Evolutionary conservation across 495 filamentous ascomycete species (phyloP), one percentile per base, ranked within the genome.

Genomic region (Massariosphaeria phaeospora): DNA sequence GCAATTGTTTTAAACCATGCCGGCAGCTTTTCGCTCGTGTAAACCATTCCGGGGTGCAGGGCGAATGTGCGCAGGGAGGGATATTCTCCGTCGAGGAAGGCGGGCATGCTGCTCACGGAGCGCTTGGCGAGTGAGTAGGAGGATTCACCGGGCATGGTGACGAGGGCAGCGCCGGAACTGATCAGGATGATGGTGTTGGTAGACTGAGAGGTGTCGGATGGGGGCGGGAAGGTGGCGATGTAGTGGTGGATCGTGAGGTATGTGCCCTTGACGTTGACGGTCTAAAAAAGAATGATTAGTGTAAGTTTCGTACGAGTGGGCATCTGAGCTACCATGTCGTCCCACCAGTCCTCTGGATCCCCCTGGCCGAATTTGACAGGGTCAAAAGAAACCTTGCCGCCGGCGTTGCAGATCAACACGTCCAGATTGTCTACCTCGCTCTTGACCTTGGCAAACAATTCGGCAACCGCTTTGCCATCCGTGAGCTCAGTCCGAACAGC

Each of bases 351-450:
- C 20, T 38, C 41, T 6, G 36, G 10, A n/a, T 44, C 49, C 2
- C 17, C n/a, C 10, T 55, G 40, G 3, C 41, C 51, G 11, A 55
- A 35, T 13, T 38, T 45, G n/a, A 24, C n/a, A n/a, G n/a, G n/a
- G n/a, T n/a, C n/a, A n/a, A n/a, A n/a, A n/a, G 30, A 18, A 45
- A 55, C 17, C 21, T 21, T 2, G 20, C 18, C 36, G 9, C 52
- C 52, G 8, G 52, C 42, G 31, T 56, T 56, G 9, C 33, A 24
- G 13, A 56, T 34, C 20, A 56, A 31, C 3, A 49, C 25, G 18
- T 56, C 44, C 23, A 56, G 31, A 7, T 24, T 42, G 15, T 25
- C 34, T 18, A 54, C 45, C n/a, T 46, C 24, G 9, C 24, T 4
- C 15, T 54, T 44, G 24, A 46, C 26, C 9, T 24, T 18, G 18